Base-by-base conservation (phyloP, 2,329 filamentous ascomycete species). In the Juglanconis oblonga region DNA sequence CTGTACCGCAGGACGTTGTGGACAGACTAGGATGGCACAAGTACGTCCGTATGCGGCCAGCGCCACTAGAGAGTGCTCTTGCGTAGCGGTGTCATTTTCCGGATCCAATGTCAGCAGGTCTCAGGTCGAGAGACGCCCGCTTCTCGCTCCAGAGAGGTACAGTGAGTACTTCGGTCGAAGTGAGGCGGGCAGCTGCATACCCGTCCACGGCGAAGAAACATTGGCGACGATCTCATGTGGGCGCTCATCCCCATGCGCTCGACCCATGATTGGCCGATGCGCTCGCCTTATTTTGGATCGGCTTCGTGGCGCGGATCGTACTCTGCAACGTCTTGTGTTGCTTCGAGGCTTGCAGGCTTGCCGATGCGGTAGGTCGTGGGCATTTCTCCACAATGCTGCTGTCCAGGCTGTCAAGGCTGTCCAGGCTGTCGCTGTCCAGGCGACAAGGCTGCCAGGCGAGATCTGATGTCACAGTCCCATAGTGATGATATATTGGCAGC, bases 51-150 rank as follows among this genome's bases (percentile, higher is more conserved):
- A 38, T 32, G 54, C 10, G 35, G 45, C 44, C 54, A 49, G 31
- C 54, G 54, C 54, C 54, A 56, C 54, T 31, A 29, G 17, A 32
- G 6, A 7, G 17, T 54, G 49, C 29, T n/a, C 47, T 48, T 44
- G 59, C 59, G 59, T 59, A 56, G 60, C 60, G 48, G 52, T 59
- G 52, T 59, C 45, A 52, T 47, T 62, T 38, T 57, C 13, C 52
- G 47, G 36, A 38, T 38, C 8, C 36, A 8, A 38, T 53, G 55
- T 48, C 48, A 62, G 59, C 59, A 36, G 24, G 51, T 35, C 9
- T 29, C 54, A 60, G 61, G 61, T 62, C 36, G 61, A 62, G 61
- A 60, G 61, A 47, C 40, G 53, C 54, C 61, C 61, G 61, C 42
- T 49, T 45, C 55, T 51, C 42, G 32, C 52, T 45, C 53, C 32